These are phyloP conservation scores for Hyaloscypha variabilis DNA, from an alignment of 495 filamentous ascomycete species.

Conservation along the genomic window DNA sequence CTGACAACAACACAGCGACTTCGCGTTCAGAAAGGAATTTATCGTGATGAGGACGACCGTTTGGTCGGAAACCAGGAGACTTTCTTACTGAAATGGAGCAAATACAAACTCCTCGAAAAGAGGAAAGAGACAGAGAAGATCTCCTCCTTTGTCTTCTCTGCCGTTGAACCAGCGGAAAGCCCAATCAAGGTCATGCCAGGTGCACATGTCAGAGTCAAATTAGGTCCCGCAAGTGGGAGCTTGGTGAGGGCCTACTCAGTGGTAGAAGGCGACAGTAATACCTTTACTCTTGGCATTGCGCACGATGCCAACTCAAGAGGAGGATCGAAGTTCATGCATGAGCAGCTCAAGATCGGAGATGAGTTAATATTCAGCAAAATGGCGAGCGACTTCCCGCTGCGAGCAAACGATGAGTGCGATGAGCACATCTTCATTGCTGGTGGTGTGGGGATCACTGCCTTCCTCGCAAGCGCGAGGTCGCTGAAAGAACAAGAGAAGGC, in stretches of 20 bases:
- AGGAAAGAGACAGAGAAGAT: constrained; percentile 42
- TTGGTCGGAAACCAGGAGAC: constrained; percentile 41
- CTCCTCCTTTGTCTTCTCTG: constrained; percentile 40
- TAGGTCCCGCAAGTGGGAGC: constrained; percentile 34
- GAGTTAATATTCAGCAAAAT: constrained; percentile 46
- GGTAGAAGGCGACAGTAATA: constrained; percentile 40
- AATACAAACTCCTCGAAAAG: constrained; percentile 40
- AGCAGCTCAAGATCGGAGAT: constrained; percentile 37
- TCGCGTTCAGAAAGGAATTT: constrained; percentile 39
- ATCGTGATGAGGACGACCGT: constrained; percentile 51
- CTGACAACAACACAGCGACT: background rate
- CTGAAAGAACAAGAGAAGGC: constrained; percentile 39
- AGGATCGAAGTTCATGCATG: constrained; percentile 47
- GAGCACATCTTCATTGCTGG: constrained; percentile 51
- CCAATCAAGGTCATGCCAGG: constrained; percentile 27
- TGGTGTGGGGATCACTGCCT: constrained; percentile 54
- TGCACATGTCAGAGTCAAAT: constrained; percentile 44
- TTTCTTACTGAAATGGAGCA: constrained; percentile 31
- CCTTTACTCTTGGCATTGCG: constrained; percentile 47
- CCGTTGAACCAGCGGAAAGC: background rate
- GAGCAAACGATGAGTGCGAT: constrained; percentile 30
- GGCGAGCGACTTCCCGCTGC: constrained; percentile 35
- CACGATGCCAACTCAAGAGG: constrained; percentile 44
- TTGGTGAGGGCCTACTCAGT: constrained; percentile 40
- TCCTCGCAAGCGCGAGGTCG: constrained; percentile 30